Evolutionary conservation across 1,139 yeast genomes (phyloP).

Genomic region (Entelexis paramagnoliae): DNA sequence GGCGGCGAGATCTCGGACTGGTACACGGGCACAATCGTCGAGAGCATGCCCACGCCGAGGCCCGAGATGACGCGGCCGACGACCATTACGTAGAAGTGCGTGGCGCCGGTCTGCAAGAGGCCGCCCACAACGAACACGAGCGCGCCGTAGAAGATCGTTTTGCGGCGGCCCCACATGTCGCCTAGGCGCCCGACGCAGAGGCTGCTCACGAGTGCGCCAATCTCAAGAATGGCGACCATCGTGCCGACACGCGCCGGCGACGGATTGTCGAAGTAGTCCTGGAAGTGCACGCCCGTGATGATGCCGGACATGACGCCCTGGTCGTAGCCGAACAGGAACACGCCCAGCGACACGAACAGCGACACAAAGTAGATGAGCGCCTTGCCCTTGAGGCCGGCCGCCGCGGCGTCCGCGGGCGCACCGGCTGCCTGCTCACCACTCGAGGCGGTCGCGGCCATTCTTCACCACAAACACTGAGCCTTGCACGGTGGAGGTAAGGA

Average conservation of each 20-base stretch:
- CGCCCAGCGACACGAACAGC: constrained; percentile 72
- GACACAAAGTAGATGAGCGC: constrained; percentile 56
- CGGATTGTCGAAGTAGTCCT: constrained; percentile 62
- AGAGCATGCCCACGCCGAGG: constrained; percentile 76
- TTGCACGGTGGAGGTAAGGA: no score
- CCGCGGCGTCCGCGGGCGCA: background rate
- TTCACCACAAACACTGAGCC: no score
- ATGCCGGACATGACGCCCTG: constrained; percentile 88
- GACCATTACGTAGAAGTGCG: constrained; percentile 44
- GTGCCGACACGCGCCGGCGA: constrained; percentile 60
- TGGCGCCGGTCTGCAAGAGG: constrained; percentile 52
- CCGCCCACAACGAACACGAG: constrained; percentile 76
- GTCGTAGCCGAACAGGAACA: constrained; percentile 78
- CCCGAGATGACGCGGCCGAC: constrained; percentile 75
- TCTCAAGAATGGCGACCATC: constrained; percentile 72
- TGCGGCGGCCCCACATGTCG: constrained; percentile 69
- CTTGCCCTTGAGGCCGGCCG: constrained; percentile 28
- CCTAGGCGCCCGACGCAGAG: constrained; percentile 67
- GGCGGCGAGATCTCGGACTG: constrained; percentile 90
- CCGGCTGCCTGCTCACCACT: background rate
- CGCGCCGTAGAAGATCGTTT: constrained; percentile 75
- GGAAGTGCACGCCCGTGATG: constrained; percentile 57
- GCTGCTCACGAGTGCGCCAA: constrained; percentile 77
- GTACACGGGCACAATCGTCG: constrained; percentile 93
- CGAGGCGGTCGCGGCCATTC: constrained; percentile 2